phyloP scores from a whole-genome alignment of 192 early-diverging fungal species.

The Linnemannia zychae region DNA sequence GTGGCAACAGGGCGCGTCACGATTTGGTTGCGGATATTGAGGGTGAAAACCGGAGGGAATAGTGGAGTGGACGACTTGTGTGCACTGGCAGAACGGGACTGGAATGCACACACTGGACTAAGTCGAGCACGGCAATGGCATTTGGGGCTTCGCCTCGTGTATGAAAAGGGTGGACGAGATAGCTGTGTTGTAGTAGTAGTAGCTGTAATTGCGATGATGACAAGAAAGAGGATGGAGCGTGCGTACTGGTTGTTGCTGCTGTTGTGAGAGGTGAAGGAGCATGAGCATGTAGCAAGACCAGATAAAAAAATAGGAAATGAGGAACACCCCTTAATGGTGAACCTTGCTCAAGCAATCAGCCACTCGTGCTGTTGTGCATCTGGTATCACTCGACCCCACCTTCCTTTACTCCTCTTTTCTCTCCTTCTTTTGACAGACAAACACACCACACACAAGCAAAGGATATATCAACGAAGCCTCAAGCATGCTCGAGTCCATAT shows the following conservation, averaged over 20 bases:
- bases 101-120: neutral
- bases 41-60: neutral
- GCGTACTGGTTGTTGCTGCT: too few relatives aligned
- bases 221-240: too few relatives aligned
- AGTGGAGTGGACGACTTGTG: neutral
- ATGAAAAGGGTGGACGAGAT: neutral
- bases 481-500: conserved; percentile 41
- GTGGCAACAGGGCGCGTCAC: neutral
- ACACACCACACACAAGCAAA: neutral
- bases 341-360: too few relatives aligned
- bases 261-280: too few relatives aligned
- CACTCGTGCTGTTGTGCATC: too few relatives aligned
- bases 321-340: neutral
- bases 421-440: neutral
- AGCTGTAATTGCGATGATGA: too few relatives aligned
- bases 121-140: neutral
- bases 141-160: neutral
- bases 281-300: too few relatives aligned
- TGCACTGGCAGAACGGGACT: neutral
- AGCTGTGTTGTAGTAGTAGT: neutral
- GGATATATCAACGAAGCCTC: too few relatives aligned
- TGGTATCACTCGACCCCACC: neutral
- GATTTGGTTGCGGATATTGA: neutral
- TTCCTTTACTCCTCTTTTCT: neutral
- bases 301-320: neutral